phyloP scores from a whole-genome alignment of 1,139 yeast genomes.

The Magnusiomyces suaveolens region DNA sequence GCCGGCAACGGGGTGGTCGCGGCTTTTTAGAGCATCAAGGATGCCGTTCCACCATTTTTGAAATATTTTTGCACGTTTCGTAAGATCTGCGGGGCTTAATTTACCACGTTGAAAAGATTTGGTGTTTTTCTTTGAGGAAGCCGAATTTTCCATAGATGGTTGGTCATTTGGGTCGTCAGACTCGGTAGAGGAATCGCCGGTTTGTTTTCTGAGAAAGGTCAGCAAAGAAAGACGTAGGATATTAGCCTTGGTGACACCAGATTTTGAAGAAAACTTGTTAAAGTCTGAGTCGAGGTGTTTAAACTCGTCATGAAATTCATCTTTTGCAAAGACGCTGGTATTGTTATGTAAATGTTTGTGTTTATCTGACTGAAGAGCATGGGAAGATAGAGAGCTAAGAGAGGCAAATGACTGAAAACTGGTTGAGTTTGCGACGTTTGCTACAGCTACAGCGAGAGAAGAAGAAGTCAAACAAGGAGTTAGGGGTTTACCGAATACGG shows the following conservation, averaged over 20 bases:
- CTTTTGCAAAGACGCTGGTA: neutral
- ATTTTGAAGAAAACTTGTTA: conserved; percentile 34
- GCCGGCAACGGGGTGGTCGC: conserved; percentile 33
- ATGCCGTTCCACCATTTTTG: conserved; percentile 61
- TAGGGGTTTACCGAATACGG: neutral
- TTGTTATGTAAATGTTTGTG: neutral
- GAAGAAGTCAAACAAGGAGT: neutral
- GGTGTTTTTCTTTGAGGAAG: conserved; percentile 22
- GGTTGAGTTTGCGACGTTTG: neutral
- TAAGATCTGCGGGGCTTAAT: conserved; percentile 24
- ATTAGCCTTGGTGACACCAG: conserved; percentile 53
- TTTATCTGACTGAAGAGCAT: neutral
- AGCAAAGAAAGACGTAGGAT: conserved; percentile 55
- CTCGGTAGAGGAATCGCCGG: conserved; percentile 21
- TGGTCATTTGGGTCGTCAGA: conserved; percentile 25
- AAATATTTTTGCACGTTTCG: conserved; percentile 32
- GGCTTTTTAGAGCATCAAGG: conserved; percentile 36
- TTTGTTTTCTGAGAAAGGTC: conserved; percentile 46
- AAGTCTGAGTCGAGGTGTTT: conserved; percentile 24
- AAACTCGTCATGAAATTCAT: conserved; percentile 16
- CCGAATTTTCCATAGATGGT: conserved; percentile 12
- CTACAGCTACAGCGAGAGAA: neutral
- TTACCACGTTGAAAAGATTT: conserved; percentile 26
- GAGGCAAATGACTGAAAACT: neutral
- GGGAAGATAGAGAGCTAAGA: neutral